A percentile compares a stretch with the other conserved stretches of the same genome.
phyloP scores from a whole-genome alignment of 495 filamentous ascomycete genomes.

The Tetracladium setigerum region DNA sequence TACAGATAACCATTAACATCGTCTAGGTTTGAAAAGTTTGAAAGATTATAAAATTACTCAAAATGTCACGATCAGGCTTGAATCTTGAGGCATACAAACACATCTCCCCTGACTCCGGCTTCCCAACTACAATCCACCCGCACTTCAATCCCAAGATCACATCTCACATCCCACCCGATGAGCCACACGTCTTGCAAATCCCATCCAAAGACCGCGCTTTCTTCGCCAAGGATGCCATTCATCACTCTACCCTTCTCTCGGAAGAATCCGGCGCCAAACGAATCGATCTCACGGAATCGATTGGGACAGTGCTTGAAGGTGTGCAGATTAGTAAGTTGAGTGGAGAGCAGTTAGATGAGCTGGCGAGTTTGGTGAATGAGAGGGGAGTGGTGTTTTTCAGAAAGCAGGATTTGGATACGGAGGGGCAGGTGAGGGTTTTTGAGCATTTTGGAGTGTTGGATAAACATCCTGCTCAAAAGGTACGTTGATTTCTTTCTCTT shows the following conservation, averaged over 20 bases:
- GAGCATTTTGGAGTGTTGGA: slow-evolving; percentile 44
- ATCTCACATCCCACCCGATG: slow-evolving; percentile 35
- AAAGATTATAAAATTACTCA: no score
- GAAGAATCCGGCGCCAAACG: slow-evolving; percentile 29
- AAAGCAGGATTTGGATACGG: slow-evolving; percentile 53
- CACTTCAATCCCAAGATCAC: slow-evolving; percentile 29
- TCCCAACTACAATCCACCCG: neutral
- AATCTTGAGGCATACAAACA: neutral
- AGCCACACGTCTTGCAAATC: slow-evolving; percentile 28
- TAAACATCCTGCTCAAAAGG: slow-evolving; percentile 42
- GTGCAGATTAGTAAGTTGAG: slow-evolving; percentile 58
- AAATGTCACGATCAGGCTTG: no score
- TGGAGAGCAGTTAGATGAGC: slow-evolving; percentile 63
- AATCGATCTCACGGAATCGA: slow-evolving; percentile 55
- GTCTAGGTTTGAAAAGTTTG: no score
- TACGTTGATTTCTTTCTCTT: neutral
- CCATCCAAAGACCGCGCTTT: slow-evolving; percentile 38
- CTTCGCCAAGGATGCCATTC: slow-evolving; percentile 25
- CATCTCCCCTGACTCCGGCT: neutral
- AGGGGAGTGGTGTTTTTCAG: slow-evolving; percentile 71
- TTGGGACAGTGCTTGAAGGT: slow-evolving; percentile 65
- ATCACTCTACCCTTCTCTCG: no score
- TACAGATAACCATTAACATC: no score
- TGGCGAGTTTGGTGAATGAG: slow-evolving; percentile 60
- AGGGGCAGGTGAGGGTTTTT: slow-evolving; percentile 41